These are phyloP conservation scores for Colletotrichum trifolii DNA, from an alignment of 2,329 filamentous ascomycete species.

Conservation along the genomic window DNA sequence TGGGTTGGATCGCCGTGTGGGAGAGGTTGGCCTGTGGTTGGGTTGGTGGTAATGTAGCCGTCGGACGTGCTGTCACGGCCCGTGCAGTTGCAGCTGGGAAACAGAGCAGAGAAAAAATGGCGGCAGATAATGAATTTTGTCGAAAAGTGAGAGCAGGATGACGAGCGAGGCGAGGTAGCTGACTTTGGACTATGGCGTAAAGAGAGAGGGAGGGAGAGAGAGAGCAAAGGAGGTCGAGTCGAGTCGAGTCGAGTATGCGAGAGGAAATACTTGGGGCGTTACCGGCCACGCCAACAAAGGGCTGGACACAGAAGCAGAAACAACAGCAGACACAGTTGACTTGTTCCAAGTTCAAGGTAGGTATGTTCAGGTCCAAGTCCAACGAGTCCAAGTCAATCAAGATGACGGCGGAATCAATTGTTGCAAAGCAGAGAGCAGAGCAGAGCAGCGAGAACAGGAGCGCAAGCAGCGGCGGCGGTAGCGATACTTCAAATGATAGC, in stretches of 20 bases:
- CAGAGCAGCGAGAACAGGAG: constrained; percentile 21
- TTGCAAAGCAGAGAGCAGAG: too few species aligned
- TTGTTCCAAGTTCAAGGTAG: too few species aligned
- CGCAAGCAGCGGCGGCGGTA: neutral
- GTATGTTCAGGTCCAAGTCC: too few species aligned
- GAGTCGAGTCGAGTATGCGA: neutral
- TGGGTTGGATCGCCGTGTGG: constrained; percentile 13
- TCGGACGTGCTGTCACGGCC: constrained; percentile 10
- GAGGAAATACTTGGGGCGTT: too few species aligned
- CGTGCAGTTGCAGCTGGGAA: constrained; percentile 24
- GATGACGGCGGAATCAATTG: too few species aligned
- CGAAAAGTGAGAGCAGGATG: constrained; percentile 5
- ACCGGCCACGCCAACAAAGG: too few species aligned
- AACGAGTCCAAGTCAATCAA: too few species aligned
- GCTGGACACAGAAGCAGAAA: too few species aligned
- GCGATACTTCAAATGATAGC: too few species aligned
- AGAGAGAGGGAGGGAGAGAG: neutral
- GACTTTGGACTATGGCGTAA: neutral
- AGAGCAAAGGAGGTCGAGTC: neutral
- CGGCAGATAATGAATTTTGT: constrained; percentile 32
- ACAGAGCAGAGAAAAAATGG: neutral
- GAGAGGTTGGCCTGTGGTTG: constrained; percentile 32
- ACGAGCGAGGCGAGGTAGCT: constrained; percentile 10
- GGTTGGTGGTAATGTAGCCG: constrained; percentile 6
- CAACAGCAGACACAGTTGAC: too few species aligned